Base-by-base conservation (phyloP, 768 basidiomycete species). In the Hypholoma fasciculare region DNA sequence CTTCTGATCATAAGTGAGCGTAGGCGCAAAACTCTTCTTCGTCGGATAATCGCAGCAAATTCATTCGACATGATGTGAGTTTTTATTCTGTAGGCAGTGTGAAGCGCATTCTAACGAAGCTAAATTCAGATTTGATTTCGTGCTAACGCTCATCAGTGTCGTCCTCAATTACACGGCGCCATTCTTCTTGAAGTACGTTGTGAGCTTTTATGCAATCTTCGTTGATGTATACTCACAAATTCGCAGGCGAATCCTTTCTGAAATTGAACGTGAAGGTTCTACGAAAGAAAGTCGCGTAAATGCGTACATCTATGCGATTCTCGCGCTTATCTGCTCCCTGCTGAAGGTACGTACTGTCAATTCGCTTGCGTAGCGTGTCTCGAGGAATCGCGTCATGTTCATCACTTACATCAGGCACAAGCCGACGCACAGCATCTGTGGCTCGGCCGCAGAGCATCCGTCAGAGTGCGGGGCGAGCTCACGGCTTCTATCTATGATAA, bases 401-500 rank as follows among this genome's bases (percentile, higher is more conserved):
- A 34, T 34, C 30, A 34, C 30, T 34, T 34, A 7, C 30, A 34
- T 27, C n/a, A 85, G 80, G 81, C 83, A 0, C 77, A 90, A 72
- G 77, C 85, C 1, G 89, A 93, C 62, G 73, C 87, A 3, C 86
- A 89, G 56, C 90, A 91, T 67, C 76, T 92, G 13, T 94, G 91
- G 90, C 86, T 82, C 54, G 86, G 88, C 20, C 83, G 94, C 43
- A 84, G 92, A 19, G 91, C 86, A 1, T 68, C 78, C 0, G 88
- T 88, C 1, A 80, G 90, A 20, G 84, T 92, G 2, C 86, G 90
- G 8, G 80, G 82, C 8, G 90, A 90, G 72, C 80, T 96, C 14
- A 94, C 92, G 87, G 86, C 90, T 0, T 74, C 87, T 2, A 91
- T 96, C 54, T 96, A 95, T 66, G 90, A 94, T 70, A 97, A 97